These are phyloP conservation scores for Salix udensis DNA, from an alignment of 345 rosid genomes.

Conservation along the genomic window DNA sequence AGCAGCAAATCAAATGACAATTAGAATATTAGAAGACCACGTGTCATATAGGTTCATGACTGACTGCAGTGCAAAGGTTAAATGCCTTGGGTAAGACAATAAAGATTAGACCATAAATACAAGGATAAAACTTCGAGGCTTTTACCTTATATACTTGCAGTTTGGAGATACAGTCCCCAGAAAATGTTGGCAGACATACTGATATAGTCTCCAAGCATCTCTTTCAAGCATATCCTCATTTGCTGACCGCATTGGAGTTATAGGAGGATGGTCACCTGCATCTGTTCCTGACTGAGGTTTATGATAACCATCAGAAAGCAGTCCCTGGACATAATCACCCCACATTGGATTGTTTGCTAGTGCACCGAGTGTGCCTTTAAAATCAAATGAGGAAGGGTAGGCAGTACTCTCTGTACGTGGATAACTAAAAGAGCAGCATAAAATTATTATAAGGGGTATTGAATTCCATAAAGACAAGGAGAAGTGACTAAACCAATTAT, in stretches of 20 bases:
- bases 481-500: background rate
- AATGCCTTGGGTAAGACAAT: too few species aligned
- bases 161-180: constrained; percentile 87
- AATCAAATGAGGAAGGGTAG: constrained; percentile 90
- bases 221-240: constrained; percentile 65
- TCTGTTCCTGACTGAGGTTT: constrained; percentile 78
- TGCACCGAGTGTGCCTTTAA: constrained; percentile 63
- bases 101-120: background rate
- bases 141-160: constrained; percentile 78
- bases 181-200: constrained; percentile 90
- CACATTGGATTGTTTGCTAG: constrained; percentile 54
- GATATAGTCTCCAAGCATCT: constrained; percentile 92
- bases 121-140: constrained; percentile 1
- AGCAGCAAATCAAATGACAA: too few species aligned
- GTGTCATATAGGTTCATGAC: background rate
- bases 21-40: background rate
- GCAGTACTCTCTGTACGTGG: constrained; percentile 98
- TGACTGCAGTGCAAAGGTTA: too few species aligned
- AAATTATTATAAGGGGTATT: constrained; percentile 1
- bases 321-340: constrained; percentile 50
- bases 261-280: constrained; percentile 99
- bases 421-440: constrained; percentile 46
- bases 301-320: constrained; percentile 62
- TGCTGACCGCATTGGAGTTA: constrained; percentile 79
- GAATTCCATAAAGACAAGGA: constrained; percentile 3